Conservation (phyloP, 257 asterid species). For the Mentha longifolia region DNA sequence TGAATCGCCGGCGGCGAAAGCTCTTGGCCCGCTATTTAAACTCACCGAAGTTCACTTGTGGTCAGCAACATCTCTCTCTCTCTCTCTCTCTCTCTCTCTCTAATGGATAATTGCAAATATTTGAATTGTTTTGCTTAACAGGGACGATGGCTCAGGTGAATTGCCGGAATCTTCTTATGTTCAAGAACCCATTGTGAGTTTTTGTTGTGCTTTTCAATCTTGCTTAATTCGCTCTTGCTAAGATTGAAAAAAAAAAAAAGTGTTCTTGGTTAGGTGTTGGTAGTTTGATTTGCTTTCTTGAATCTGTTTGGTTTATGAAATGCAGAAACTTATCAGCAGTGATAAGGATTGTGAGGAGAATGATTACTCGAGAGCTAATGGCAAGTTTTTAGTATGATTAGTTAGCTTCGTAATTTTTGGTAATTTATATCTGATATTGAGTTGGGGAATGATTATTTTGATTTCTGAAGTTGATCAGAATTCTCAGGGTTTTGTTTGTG, state of each 20-base stretch:
- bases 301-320: slow-evolving; percentile 33
- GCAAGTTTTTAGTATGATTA: slow-evolving; percentile 37
- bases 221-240: not conserved
- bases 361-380: slow-evolving; percentile 23
- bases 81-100: not conserved
- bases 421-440: slow-evolving; percentile 22
- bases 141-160: slow-evolving; percentile 55
- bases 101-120: not conserved
- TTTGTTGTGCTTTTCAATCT: slow-evolving; percentile 13
- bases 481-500: slow-evolving; percentile 45
- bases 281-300: not conserved
- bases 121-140: slow-evolving; percentile 39
- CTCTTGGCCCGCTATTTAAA: slow-evolving; percentile 74
- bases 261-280: slow-evolving; percentile 15
- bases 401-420: not conserved
- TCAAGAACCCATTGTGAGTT: slow-evolving; percentile 51
- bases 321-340: slow-evolving; percentile 45
- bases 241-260: not conserved
- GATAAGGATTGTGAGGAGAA: slow-evolving; percentile 33
- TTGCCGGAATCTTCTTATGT: slow-evolving; percentile 35
- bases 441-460: slow-evolving; percentile 30
- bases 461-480: slow-evolving; percentile 23
- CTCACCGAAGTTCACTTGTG: slow-evolving; percentile 74
- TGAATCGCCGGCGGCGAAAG: slow-evolving; percentile 54
- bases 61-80: slow-evolving; percentile 38